These are phyloP conservation scores for Dovyalis caffra DNA, from an alignment of 345 rosid genomes.

Conservation along the genomic window DNA sequence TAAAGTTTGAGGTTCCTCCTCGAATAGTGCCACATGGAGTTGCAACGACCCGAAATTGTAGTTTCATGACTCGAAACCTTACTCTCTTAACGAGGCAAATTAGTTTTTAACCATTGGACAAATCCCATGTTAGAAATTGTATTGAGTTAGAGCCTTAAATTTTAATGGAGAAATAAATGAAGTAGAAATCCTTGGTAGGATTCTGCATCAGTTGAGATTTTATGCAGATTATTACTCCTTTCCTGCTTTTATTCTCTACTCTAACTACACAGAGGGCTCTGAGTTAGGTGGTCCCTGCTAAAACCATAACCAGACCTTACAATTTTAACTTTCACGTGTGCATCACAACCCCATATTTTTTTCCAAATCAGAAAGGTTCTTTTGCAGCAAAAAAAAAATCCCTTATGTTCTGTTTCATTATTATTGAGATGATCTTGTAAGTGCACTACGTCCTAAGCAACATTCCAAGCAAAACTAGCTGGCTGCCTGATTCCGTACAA, in stretches of 20 bases:
- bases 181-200: conserved; percentile 4
- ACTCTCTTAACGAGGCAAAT: too few species aligned
- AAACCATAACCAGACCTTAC: conserved; percentile 5
- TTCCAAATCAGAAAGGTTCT: conserved; percentile 7
- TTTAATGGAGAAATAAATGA: not conserved
- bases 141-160: not conserved
- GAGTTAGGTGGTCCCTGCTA: conserved; percentile 6
- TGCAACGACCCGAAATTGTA: not conserved
- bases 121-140: not conserved
- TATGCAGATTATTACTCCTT: conserved; percentile 2
- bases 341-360: conserved; percentile 23
- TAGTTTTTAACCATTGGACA: not conserved
- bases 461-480: conserved; percentile 36
- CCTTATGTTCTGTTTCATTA: not conserved
- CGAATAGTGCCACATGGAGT: not conserved
- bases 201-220: conserved; percentile 15
- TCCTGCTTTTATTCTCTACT: conserved; percentile 3
- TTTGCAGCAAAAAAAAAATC: conserved; percentile 1
- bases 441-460: conserved; percentile 26
- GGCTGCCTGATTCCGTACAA: conserved; percentile 36
- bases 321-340: conserved; percentile 26
- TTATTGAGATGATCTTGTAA: not conserved
- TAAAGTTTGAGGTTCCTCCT: too few species aligned
- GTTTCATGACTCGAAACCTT: not conserved
- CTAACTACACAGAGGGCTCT: not conserved